phyloP scores from a whole-genome alignment of 2,329 filamentous ascomycete species.

The Ramularia endophylla region DNA sequence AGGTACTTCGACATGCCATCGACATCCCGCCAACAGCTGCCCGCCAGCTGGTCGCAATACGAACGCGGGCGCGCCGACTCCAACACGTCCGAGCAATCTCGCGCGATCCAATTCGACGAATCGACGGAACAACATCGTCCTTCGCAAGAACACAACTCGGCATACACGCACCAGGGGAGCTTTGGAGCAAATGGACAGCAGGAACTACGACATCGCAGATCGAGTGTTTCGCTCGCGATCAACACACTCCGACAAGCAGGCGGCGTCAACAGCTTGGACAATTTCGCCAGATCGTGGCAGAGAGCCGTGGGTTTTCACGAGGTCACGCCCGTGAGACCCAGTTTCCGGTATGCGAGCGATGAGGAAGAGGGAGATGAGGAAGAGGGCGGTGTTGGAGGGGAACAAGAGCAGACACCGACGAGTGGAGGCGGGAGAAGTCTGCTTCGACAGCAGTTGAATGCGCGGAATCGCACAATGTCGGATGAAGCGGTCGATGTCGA shows the following conservation, averaged over 20 bases:
- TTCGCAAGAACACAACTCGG: constrained; percentile 9
- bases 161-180: constrained; percentile 14
- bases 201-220: constrained; percentile 36
- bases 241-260: constrained; percentile 62
- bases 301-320: constrained; percentile 84
- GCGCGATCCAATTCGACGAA: constrained; percentile 26
- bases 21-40: constrained; percentile 27
- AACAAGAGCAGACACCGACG: constrained; percentile 31
- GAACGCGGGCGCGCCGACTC: constrained; percentile 38
- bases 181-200: constrained; percentile 15
- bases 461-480: constrained; percentile 12
- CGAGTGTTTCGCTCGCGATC: constrained; percentile 47
- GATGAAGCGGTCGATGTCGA: constrained; percentile 17
- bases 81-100: constrained; percentile 30
- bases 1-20: neutral
- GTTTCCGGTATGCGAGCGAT: constrained; percentile 54
- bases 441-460: constrained; percentile 26
- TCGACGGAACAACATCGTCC: constrained; percentile 20
- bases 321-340: constrained; percentile 71
- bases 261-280: constrained; percentile 88
- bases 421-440: constrained; percentile 28
- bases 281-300: constrained; percentile 89
- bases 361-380: constrained; percentile 44
- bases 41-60: constrained; percentile 43
- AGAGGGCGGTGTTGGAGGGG: constrained; percentile 19